Percentiles rank a stretch among this genome's conserved stretches.
Conservation (phyloP, 768 basidiomycete genomes). For the Clavaria fumosa region DNA sequence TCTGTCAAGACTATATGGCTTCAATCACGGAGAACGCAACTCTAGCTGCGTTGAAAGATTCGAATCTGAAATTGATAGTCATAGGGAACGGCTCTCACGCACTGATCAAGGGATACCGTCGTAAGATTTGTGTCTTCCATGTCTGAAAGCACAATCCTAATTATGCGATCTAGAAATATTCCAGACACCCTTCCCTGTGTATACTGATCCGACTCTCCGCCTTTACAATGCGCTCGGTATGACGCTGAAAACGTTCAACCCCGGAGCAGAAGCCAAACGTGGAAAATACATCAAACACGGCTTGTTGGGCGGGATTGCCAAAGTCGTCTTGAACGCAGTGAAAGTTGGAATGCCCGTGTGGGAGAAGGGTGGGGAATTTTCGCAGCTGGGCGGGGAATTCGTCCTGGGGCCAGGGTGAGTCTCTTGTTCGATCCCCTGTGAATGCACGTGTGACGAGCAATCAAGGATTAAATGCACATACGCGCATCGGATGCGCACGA, state of each 20-base stretch:
- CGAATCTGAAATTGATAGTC: slow-evolving; percentile 42
- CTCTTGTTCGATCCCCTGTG: not conserved
- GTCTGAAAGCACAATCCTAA: not conserved
- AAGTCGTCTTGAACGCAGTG: slow-evolving; percentile 55
- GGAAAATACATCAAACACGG: slow-evolving; percentile 54
- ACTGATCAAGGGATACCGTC: slow-evolving; percentile 55
- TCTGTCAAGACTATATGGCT: slow-evolving; percentile 79
- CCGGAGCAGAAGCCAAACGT: slow-evolving; percentile 4
- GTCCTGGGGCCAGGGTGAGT: slow-evolving; percentile 32
- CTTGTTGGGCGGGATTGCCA: slow-evolving; percentile 49
- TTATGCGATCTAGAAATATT: slow-evolving; percentile 43
- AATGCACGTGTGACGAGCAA: no score
- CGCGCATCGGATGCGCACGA: slow-evolving; percentile 73
- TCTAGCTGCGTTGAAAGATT: slow-evolving; percentile 24
- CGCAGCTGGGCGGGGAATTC: slow-evolving; percentile 86
- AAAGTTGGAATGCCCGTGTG: slow-evolving; percentile 68
- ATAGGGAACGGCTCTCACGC: slow-evolving; percentile 67
- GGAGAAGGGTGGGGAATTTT: slow-evolving; percentile 61
- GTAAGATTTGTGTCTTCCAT: not conserved
- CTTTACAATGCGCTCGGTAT: slow-evolving; percentile 70
- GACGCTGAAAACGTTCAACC: slow-evolving; percentile 13
- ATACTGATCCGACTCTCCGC: slow-evolving; percentile 58
- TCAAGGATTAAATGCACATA: slow-evolving; percentile 48
- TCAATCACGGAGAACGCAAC: slow-evolving; percentile 34
- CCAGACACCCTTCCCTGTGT: slow-evolving; percentile 54